Evolutionary conservation across 768 basidiomycete genomes (phyloP).

Genomic region (Kwoniella dendrophila): DNA sequence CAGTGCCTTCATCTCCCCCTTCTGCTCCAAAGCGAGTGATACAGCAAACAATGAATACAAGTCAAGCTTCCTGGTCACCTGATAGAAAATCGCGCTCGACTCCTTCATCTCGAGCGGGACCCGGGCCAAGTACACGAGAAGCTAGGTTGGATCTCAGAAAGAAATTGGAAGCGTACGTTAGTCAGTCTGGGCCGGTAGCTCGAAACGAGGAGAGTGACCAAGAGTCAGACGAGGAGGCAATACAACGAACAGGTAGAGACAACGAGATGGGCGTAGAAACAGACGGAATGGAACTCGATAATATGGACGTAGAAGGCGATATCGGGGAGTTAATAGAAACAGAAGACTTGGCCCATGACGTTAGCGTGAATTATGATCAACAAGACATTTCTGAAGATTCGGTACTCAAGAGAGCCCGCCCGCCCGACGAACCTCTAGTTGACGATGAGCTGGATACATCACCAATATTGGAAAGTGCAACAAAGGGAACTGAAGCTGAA

Average conservation of each 20-base stretch:
- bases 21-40: slow-evolving; percentile 33
- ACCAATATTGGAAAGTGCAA: slow-evolving; percentile 22
- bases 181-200: slow-evolving; percentile 37
- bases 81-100: slow-evolving; percentile 11
- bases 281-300: not conserved
- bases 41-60: slow-evolving; percentile 63
- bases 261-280: not conserved
- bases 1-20: slow-evolving; percentile 5
- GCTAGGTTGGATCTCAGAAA: slow-evolving; percentile 58
- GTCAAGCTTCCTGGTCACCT: slow-evolving; percentile 61
- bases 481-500: not conserved
- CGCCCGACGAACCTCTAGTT: slow-evolving; percentile 39
- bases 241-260: no score
- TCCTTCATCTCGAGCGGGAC: slow-evolving; percentile 14
- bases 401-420: not conserved
- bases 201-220: not conserved
- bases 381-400: not conserved
- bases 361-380: not conserved
- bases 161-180: slow-evolving; percentile 63
- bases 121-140: slow-evolving; percentile 27
- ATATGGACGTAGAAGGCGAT: not conserved
- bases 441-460: slow-evolving; percentile 34
- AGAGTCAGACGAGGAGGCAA: not conserved
- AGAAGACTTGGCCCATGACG: no score
- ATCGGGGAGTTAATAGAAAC: no score